phyloP scores from a whole-genome alignment of 2,329 filamentous ascomycete genomes.

The Neurospora sp. region DNA sequence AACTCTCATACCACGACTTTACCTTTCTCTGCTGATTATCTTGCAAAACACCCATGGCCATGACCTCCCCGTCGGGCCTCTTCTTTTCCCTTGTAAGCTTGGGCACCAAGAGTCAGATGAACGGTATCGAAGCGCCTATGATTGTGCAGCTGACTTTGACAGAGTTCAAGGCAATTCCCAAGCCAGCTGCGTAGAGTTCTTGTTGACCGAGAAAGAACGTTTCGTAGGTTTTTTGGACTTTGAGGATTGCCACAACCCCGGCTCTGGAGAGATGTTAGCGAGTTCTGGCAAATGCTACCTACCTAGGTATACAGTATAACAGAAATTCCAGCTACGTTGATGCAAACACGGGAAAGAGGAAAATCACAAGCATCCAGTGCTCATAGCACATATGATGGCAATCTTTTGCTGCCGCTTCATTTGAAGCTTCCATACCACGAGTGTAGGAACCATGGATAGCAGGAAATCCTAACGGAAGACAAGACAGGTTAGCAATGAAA shows the following conservation, averaged over 20 bases:
- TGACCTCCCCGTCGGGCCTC: not conserved
- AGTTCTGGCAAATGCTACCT: not conserved
- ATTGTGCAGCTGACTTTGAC: constrained; percentile 41
- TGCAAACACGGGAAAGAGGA: not conserved
- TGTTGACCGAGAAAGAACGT: not conserved
- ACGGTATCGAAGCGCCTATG: constrained; percentile 44
- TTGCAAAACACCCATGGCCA: not conserved
- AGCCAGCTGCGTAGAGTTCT: not conserved
- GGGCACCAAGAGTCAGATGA: constrained; percentile 36
- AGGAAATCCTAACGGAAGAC: constrained; percentile 31
- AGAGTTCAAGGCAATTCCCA: not conserved
- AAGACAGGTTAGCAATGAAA: constrained; percentile 4
- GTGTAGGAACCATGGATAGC: constrained; percentile 39
- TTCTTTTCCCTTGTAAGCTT: not conserved
- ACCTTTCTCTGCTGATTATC: not conserved
- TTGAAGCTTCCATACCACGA: constrained; percentile 37
- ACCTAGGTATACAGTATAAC: not conserved
- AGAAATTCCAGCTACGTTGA: not conserved
- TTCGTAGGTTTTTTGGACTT: not conserved
- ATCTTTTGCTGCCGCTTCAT: constrained; percentile 40
- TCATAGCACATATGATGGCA: constrained; percentile 40
- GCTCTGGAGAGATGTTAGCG: not conserved
- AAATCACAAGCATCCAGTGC: constrained; percentile 33
- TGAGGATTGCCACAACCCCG: constrained; percentile 6
- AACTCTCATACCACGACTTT: not conserved